Evolutionary conservation across 2,329 filamentous ascomycete species (phyloP).

Genomic region (Aplosporella prunicola): DNA sequence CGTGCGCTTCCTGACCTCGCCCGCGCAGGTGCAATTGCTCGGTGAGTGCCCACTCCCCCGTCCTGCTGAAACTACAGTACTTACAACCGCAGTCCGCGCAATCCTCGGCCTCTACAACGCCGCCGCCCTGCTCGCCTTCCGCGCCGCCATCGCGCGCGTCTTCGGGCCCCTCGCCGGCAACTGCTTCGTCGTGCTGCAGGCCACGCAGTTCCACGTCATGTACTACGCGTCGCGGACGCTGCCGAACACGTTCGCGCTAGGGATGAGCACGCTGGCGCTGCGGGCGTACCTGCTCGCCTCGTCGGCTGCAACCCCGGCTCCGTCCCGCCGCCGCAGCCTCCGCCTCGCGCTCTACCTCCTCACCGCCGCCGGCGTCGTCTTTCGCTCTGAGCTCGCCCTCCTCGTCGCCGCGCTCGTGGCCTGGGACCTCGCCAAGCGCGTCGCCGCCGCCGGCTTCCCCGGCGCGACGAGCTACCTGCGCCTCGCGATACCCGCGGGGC

Average conservation of each 20-base stretch:
- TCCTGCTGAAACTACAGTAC: constrained; percentile 40
- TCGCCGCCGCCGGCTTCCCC: constrained; percentile 37
- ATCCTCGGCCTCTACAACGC: constrained; percentile 72
- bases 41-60: constrained; percentile 30
- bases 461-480: neutral
- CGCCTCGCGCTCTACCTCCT: constrained; percentile 63
- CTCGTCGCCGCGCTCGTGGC: constrained; percentile 60
- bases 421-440: constrained; percentile 52
- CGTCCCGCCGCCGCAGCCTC: constrained; percentile 36
- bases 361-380: constrained; percentile 71
- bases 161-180: constrained; percentile 60
- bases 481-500: constrained; percentile 54
- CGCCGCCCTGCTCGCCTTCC: constrained; percentile 56
- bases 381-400: constrained; percentile 81
- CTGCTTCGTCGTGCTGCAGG: constrained; percentile 74
- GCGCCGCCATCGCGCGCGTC: constrained; percentile 50
- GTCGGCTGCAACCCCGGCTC: too few species aligned
- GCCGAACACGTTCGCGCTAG: constrained; percentile 95
- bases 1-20: constrained; percentile 46
- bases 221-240: constrained; percentile 88
- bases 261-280: constrained; percentile 61
- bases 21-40: constrained; percentile 47
- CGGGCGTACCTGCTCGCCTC: constrained; percentile 43
- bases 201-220: constrained; percentile 81
- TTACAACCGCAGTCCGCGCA: constrained; percentile 64